phyloP scores from a whole-genome alignment of 495 filamentous ascomycete species.

The Chaetomium fimeti region DNA sequence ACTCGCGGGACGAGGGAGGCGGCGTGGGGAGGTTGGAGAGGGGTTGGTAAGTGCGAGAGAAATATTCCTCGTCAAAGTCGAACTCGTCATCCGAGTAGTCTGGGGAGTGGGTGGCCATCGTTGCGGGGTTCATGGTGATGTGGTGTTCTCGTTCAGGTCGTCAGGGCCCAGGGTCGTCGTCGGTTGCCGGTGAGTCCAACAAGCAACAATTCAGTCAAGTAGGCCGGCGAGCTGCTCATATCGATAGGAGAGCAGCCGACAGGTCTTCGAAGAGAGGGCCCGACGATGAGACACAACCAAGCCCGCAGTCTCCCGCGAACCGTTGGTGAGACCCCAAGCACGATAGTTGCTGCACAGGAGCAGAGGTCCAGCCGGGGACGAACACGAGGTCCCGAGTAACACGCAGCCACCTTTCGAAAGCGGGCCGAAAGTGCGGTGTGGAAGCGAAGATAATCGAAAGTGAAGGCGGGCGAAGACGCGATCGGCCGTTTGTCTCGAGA shows the following conservation, averaged over 20 bases:
- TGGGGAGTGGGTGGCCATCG: conserved; percentile 31
- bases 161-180: conserved; percentile 26
- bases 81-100: conserved; percentile 47
- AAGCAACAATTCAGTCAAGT: conserved; percentile 34
- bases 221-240: conserved; percentile 40
- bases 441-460: not conserved
- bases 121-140: conserved; percentile 5
- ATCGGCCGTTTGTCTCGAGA: not conserved
- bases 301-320: conserved; percentile 17
- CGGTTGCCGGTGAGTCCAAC: conserved; percentile 36
- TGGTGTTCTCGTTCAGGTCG: conserved; percentile 26
- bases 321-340: conserved; percentile 11
- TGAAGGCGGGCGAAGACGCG: not conserved
- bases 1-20: conserved; percentile 50
- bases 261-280: conserved; percentile 11
- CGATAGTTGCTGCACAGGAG: not conserved
- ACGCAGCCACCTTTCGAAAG: conserved; percentile 10
- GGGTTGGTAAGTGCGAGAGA: conserved; percentile 56
- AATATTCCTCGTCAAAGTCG: conserved; percentile 55
- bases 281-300: conserved; percentile 21
- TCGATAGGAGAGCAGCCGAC: conserved; percentile 24
- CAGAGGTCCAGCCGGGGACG: conserved; percentile 8
- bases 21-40: conserved; percentile 61
- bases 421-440: not conserved
- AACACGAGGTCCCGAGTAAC: conserved; percentile 37